phyloP scores from a whole-genome alignment of 768 basidiomycete genomes.

The Rhodotorula kratochvilovae region DNA sequence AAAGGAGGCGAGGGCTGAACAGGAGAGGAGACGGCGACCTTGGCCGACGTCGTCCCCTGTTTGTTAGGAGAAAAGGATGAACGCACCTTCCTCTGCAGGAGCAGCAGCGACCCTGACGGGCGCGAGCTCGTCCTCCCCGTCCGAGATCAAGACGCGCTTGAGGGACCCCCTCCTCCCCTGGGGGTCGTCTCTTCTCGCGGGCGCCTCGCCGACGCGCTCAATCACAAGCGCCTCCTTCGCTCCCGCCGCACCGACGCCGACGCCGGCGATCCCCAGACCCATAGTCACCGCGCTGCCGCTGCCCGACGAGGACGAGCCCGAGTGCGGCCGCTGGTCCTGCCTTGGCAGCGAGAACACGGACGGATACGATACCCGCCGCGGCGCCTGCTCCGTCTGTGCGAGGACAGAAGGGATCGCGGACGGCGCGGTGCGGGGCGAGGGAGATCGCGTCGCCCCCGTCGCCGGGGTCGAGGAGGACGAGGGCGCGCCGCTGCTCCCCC shows the following conservation, averaged over 20 bases:
- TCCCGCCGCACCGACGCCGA: not conserved
- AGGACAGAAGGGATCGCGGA: not conserved
- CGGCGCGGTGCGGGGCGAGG: not conserved
- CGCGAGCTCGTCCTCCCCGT: constrained; percentile 2
- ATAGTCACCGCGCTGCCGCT: not conserved
- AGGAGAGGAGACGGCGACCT: not conserved
- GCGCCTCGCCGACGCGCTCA: constrained; percentile 6
- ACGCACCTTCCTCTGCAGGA: not conserved
- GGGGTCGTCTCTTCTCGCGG: not conserved
- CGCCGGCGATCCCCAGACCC: not conserved
- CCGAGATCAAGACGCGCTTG: constrained; percentile 3
- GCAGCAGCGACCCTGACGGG: not conserved
- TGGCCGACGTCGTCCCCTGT: not conserved
- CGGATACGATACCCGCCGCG: not conserved
- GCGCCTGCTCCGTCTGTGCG: not conserved
- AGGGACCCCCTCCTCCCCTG: constrained; percentile 2
- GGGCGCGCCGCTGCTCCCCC: not conserved
- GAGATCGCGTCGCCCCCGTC: not conserved
- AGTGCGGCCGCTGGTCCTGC: not conserved
- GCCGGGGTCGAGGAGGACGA: not conserved
- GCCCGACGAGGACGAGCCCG: not conserved
- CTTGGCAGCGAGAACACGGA: not conserved
- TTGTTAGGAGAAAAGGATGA: not conserved
- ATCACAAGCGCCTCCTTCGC: constrained; percentile 7
- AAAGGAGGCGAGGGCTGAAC: no score